Base-by-base conservation (phyloP, 257 asterid species). In the Petunia secreta region DNA sequence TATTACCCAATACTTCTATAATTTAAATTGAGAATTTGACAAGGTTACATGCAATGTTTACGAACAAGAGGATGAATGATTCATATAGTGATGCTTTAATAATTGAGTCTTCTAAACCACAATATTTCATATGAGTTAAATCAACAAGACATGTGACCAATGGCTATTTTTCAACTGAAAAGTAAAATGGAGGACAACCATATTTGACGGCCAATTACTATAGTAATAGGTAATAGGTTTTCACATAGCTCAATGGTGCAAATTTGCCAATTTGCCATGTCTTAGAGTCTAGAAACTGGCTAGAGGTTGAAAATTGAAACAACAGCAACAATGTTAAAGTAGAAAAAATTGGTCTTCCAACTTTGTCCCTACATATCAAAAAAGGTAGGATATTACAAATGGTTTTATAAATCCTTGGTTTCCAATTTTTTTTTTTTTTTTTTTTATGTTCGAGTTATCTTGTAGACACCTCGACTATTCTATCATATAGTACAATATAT, bases 291-390 rank as follows among this genome's bases (percentile, higher is more conserved):
- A 58, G 1, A 16, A 11, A 16, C 64, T 59, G 34, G 16, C 4
- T 59, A 68, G 75, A 44, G 39, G 40, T 43, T 43, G 57, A 68
- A 68, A 68, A 68, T 68, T 68, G 55, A 43, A 43, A 68, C 15
- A n/a, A 43, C 57, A 43, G 16, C 14, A 48, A 48, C 1, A 64
- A n/a, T 43, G 37, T 66, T 66, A 7, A 2, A 14, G n/a, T 64
- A 38, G 8, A 67, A 67, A 67, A 67, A 25, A 25, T 25, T 25
- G 15, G 16, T n/a, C 4, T 43, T 67, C 0, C 11, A 44, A 63
- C 69, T 63, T 66, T 15, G 6, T 64, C 3, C 37, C 37, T 15
- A 66, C 75, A 40, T 66, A 66, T 66, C 75, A 40, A 50, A 6
- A 66, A 40, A 40, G 14, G 5, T 8, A 53, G 2, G 15, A 8